phyloP scores from a whole-genome alignment of 345 rosid species.

The Aquilaria malaccensis region DNA sequence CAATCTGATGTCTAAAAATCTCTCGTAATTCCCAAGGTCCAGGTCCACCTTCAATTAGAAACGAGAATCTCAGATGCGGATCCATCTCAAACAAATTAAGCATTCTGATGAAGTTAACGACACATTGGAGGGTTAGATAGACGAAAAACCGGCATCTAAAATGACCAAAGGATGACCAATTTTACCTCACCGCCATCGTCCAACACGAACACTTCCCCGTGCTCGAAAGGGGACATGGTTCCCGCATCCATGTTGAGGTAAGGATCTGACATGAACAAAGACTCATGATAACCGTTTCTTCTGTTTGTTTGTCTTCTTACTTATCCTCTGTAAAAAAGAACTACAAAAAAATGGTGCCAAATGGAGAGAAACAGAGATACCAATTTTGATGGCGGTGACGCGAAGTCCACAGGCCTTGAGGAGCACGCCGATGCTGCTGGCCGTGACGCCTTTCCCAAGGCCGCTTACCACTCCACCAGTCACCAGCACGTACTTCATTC shows the following conservation, averaged over 20 bases:
- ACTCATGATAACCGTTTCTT: neutral
- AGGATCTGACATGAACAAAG: conserved; percentile 50
- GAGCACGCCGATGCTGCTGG: conserved; percentile 57
- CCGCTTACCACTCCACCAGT: conserved; percentile 75
- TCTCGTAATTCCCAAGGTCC: conserved; percentile 98
- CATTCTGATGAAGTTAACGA: neutral
- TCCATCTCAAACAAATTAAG: neutral
- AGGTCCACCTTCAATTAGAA: conserved; percentile 68
- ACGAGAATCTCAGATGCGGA: neutral
- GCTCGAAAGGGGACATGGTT: conserved; percentile 98
- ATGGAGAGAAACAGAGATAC: conserved; percentile 18
- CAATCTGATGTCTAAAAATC: conserved; percentile 77
- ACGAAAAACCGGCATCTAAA: too few relatives aligned
- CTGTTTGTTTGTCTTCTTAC: neutral
- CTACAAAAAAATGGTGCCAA: neutral
- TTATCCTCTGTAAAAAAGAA: neutral
- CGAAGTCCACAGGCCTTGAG: conserved; percentile 80
- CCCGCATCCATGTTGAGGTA: conserved; percentile 95
- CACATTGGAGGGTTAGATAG: too few relatives aligned
- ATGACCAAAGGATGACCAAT: too few relatives aligned
- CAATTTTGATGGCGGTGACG: conserved; percentile 78
- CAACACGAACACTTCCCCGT: conserved; percentile 93
- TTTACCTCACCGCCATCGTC: conserved; percentile 99
- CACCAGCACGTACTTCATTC: conserved; percentile 53
- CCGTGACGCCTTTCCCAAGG: conserved; percentile 66